A percentile compares a stretch with the other conserved stretches of the same genome.
Evolutionary conservation across 2,329 filamentous ascomycete genomes (phyloP).

Genomic region (Trichophyton benhamiae): DNA sequence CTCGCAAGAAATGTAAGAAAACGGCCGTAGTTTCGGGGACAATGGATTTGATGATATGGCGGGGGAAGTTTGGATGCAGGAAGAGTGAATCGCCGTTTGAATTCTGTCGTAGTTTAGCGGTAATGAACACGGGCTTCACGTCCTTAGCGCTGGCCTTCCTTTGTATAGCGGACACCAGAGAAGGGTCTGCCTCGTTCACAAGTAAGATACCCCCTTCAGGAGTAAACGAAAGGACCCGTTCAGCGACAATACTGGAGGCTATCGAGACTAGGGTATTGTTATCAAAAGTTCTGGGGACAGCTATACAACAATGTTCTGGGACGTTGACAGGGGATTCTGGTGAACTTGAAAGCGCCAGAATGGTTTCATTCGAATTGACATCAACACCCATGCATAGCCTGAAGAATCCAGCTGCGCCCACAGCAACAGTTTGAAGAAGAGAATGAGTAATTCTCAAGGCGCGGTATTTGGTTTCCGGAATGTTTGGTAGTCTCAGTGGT

Average conservation of each 20-base stretch:
- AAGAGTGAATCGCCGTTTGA: not conserved
- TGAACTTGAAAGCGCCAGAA: not conserved
- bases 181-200: not conserved
- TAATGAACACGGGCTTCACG: not conserved
- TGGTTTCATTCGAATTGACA: not conserved
- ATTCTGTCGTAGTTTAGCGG: not conserved
- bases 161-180: not conserved
- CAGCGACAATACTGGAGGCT: not conserved
- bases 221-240: not conserved
- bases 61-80: constrained; percentile 1
- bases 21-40: not conserved
- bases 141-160: not conserved
- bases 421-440: not conserved
- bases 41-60: not conserved
- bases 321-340: not conserved
- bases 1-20: not conserved
- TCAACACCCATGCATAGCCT: not conserved
- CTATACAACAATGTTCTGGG: not conserved
- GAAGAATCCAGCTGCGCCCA: not conserved
- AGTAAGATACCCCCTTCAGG: not conserved
- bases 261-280: not conserved
- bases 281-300: not conserved
- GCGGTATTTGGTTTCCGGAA: not conserved
- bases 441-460: not conserved
- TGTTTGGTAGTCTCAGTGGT: not conserved